phyloP scores from a whole-genome alignment of 352 stramenopile genomes.

The Halophytophthora batemanensis region DNA sequence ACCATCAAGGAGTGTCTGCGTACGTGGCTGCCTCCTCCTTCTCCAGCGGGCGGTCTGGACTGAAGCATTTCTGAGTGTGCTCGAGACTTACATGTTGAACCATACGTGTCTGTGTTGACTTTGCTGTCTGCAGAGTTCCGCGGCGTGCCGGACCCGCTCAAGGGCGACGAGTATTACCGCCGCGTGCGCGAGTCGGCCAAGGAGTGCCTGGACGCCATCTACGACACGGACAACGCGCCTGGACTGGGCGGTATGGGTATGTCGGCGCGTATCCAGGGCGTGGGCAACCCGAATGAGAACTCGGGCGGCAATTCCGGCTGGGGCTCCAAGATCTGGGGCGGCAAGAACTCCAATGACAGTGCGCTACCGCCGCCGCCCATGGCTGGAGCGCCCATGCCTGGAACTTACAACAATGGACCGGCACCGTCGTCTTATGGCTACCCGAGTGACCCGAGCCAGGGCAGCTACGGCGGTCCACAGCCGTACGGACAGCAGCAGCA shows the following conservation, averaged over 20 bases:
- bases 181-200: constrained; percentile 91
- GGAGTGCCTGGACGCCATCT: constrained; percentile 94
- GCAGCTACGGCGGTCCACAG: constrained; percentile 42
- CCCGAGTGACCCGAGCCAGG: constrained; percentile 40
- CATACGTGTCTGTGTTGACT: constrained; percentile 1
- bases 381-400: constrained; percentile 44
- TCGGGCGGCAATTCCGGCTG: constrained; percentile 40
- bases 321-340: constrained; percentile 69
- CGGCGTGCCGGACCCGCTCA: constrained; percentile 90
- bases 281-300: constrained; percentile 64
- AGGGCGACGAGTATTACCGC: constrained; percentile 93
- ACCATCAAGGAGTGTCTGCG: constrained; percentile 92
- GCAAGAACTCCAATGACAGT: constrained; percentile 62
- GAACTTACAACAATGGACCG: constrained; percentile 35
- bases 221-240: constrained; percentile 79
- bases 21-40: constrained; percentile 26
- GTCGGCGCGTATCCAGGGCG: constrained; percentile 76
- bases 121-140: constrained; percentile 70
- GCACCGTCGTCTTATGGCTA: constrained; percentile 45
- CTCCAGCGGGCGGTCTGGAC: too few relatives aligned
- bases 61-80: too few relatives aligned
- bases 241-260: constrained; percentile 72
- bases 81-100: not conserved
- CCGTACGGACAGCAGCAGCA: constrained; percentile 37
- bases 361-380: constrained; percentile 41